Evolutionary conservation across 2,329 filamentous ascomycete genomes (phyloP), one percentile per base, ranked within the genome.

Genomic region (Colletotrichum sp.): DNA sequence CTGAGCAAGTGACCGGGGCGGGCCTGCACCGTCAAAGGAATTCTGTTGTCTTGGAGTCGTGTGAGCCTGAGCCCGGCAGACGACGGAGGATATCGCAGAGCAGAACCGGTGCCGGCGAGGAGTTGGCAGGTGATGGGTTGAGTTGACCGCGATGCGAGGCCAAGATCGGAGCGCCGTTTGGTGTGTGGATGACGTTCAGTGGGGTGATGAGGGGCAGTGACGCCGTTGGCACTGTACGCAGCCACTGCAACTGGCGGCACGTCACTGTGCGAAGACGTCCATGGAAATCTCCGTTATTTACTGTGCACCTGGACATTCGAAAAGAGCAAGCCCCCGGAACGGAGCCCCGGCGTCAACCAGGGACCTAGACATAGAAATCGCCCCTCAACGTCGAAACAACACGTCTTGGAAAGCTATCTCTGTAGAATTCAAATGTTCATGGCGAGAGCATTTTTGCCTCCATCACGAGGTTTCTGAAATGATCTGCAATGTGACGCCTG

Each of bases 111-210:
- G 32, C 34, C 32, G 9, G 36, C 62, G n/a, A 43, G 61, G 38
- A 34, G 16, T 21, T 28, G 14, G 14, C 21, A 52, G 62, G 43
- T 43, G 56, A 38, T n/a, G 71, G 14, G 36, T 14, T 55, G 56
- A 14, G 24, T 55, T 61, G 63, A 38, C 62, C 21, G 36, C 36
- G 52, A 64, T 71, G 59, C 9, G 67, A 72, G 62, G 58, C 73
- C 73, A 58, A 58, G 69, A 58, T 73, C 73, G 73, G 63, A 48
- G 36, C 62, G 62, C 62, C 26, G 43, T 62, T 34, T 52, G 56
- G 69, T 71, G 69, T 65, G 61, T 34, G 69, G 73, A 75, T 75
- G 73, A 75, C 73, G 73, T 75, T 63, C 69, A 73, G 73, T 75
- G 73, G 73, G 73, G 69, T 73, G 73, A 73, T 75, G 73, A 75